Conservation (phyloP, 768 basidiomycete species). For the Filobasidium wieringae region DNA sequence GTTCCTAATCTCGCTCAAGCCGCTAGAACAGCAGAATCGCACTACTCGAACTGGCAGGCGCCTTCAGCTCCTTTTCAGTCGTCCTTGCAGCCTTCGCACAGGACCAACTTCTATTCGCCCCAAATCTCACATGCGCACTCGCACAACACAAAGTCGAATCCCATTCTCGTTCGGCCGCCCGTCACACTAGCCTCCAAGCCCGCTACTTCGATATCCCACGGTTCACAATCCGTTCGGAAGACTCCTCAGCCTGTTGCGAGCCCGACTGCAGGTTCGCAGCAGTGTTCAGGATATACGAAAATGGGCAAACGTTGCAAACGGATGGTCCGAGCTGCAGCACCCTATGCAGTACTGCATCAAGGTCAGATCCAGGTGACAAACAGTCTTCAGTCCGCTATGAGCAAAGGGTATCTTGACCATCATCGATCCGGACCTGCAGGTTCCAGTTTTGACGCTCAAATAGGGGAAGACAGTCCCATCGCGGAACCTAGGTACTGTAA, state of each 20-base stretch:
- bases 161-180: background rate
- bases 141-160: background rate
- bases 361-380: background rate
- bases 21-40: background rate
- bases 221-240: background rate
- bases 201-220: background rate
- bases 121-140: background rate
- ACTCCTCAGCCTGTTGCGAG: background rate
- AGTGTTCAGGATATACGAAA: conserved; percentile 33
- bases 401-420: too few species aligned
- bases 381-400: background rate
- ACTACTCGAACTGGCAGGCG: background rate
- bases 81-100: background rate
- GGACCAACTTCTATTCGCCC: background rate
- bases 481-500: conserved; percentile 27
- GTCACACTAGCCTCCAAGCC: background rate
- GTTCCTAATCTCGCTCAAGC: background rate
- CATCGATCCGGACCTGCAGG: background rate
- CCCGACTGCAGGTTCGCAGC: conserved; percentile 5
- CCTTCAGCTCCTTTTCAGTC: background rate
- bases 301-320: conserved; percentile 32
- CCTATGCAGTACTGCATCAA: conserved; percentile 9
- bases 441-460: conserved; percentile 1
- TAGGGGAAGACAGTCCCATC: conserved; percentile 4
- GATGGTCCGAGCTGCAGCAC: conserved; percentile 26